phyloP scores from a whole-genome alignment of 2,329 filamentous ascomycete genomes.

The Dactylellina sp. region DNA sequence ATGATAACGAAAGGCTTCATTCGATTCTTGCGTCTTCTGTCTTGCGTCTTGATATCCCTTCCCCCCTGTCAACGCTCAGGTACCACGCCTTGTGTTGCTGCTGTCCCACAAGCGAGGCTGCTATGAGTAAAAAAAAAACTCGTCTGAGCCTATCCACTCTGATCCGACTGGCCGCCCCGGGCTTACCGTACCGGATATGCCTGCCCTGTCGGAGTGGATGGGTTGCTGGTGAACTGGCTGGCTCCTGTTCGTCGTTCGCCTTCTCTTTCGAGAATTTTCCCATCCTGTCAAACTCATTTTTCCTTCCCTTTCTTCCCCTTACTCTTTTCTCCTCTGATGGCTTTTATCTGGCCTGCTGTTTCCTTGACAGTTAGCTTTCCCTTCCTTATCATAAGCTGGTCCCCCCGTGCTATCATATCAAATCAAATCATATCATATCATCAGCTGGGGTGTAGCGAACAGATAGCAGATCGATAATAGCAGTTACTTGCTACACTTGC shows the following conservation, averaged over 20 bases:
- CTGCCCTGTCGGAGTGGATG: slow-evolving; percentile 44
- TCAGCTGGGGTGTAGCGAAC: slow-evolving; percentile 29
- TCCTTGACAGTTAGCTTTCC: slow-evolving; percentile 33
- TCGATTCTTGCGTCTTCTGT: no score
- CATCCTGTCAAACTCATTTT: slow-evolving; percentile 43
- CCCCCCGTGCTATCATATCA: slow-evolving; percentile 26
- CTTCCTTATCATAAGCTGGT: slow-evolving; percentile 40
- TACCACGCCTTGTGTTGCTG: slow-evolving; percentile 39
- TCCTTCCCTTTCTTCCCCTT: slow-evolving; percentile 24
- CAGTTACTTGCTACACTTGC: slow-evolving; percentile 51
- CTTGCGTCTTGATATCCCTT: no score
- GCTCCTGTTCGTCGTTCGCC: slow-evolving; percentile 44
- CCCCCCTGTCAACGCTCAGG: slow-evolving; percentile 46
- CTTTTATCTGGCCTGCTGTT: slow-evolving; percentile 42
- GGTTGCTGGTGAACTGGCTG: slow-evolving; percentile 22
- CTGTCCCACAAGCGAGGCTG: slow-evolving; percentile 14
- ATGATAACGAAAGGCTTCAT: slow-evolving; percentile 57
- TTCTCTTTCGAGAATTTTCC: slow-evolving; percentile 54
- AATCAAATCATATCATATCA: slow-evolving; percentile 44
- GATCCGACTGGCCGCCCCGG: slow-evolving; percentile 54
- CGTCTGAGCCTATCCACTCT: slow-evolving; percentile 27
- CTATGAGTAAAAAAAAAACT: slow-evolving; percentile 9
- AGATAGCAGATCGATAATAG: slow-evolving; percentile 48
- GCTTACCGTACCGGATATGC: slow-evolving; percentile 46
- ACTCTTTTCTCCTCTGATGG: slow-evolving; percentile 27